Evolutionary conservation across 2,329 filamentous ascomycete genomes (phyloP).

Genomic region (Aspergillus aculeatus): DNA sequence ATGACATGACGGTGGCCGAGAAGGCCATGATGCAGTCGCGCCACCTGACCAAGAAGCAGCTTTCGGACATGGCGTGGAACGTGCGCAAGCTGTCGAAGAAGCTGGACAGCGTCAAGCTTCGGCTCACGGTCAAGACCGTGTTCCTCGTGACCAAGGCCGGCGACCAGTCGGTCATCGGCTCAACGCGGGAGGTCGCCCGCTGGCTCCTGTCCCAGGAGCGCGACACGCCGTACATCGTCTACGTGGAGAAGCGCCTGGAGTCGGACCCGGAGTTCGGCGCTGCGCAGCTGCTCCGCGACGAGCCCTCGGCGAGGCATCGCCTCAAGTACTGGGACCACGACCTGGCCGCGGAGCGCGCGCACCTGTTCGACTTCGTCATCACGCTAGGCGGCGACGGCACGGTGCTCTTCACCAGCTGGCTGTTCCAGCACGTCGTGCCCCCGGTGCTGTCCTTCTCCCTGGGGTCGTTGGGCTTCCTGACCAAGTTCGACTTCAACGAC

Average conservation of each 20-base stretch:
- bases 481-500: constrained; percentile 88
- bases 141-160: constrained; percentile 92
- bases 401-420: constrained; percentile 91
- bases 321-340: constrained; percentile 80
- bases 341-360: constrained; percentile 73
- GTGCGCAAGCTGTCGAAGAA: constrained; percentile 87
- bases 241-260: constrained; percentile 73
- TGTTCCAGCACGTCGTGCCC: constrained; percentile 93
- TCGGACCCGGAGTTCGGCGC: constrained; percentile 72
- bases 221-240: constrained; percentile 70
- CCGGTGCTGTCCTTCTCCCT: constrained; percentile 89
- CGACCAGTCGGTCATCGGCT: constrained; percentile 73
- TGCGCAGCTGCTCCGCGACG: constrained; percentile 64
- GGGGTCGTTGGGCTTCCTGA: constrained; percentile 90
- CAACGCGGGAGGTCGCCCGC: constrained; percentile 71
- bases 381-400: constrained; percentile 95
- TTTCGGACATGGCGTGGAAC: constrained; percentile 96
- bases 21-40: constrained; percentile 57
- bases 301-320: constrained; percentile 55
- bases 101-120: constrained; percentile 77
- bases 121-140: constrained; percentile 75
- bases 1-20: constrained; percentile 22
- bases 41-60: constrained; percentile 89
- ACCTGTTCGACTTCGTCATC: constrained; percentile 90
- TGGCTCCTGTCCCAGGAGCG: constrained; percentile 78